Evolutionary conservation across 768 basidiomycete genomes (phyloP).

Genomic region (Cubamyces sp.): DNA sequence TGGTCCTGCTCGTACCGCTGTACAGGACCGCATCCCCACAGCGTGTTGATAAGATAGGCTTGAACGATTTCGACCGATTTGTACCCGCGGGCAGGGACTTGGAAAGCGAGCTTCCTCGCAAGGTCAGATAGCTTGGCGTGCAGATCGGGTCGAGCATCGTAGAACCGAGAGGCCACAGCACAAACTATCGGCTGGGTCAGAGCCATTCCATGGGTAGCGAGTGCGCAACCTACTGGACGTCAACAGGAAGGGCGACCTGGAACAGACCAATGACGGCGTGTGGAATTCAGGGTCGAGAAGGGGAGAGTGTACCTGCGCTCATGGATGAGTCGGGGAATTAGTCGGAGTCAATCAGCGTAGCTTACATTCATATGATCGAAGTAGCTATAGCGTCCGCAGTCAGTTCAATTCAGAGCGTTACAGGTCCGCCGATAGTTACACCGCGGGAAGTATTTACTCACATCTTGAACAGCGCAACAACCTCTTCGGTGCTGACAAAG

Average conservation of each 20-base stretch:
- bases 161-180: conserved; percentile 92
- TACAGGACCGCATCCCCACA: conserved; percentile 94
- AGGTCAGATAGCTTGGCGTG: conserved; percentile 79
- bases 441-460: conserved; percentile 43
- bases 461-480: conserved; percentile 91
- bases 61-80: conserved; percentile 96
- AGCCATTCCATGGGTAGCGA: background rate
- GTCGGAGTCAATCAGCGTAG: conserved; percentile 16
- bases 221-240: conserved; percentile 75
- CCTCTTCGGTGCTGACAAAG: conserved; percentile 87
- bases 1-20: conserved; percentile 97
- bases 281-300: conserved; percentile 89
- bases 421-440: conserved; percentile 5
- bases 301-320: conserved; percentile 69
- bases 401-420: conserved; percentile 3
- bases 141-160: conserved; percentile 78
- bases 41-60: conserved; percentile 84
- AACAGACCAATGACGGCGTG: conserved; percentile 91
- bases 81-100: conserved; percentile 82
- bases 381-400: conserved; percentile 49
- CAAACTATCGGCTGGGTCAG: conserved; percentile 62
- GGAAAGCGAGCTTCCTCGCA: conserved; percentile 87
- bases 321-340: conserved; percentile 21
- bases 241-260: conserved; percentile 91
- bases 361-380: conserved; percentile 78